Base-by-base conservation (phyloP, 2,329 filamentous ascomycete genomes). In the Trichoderma guizhouense region DNA sequence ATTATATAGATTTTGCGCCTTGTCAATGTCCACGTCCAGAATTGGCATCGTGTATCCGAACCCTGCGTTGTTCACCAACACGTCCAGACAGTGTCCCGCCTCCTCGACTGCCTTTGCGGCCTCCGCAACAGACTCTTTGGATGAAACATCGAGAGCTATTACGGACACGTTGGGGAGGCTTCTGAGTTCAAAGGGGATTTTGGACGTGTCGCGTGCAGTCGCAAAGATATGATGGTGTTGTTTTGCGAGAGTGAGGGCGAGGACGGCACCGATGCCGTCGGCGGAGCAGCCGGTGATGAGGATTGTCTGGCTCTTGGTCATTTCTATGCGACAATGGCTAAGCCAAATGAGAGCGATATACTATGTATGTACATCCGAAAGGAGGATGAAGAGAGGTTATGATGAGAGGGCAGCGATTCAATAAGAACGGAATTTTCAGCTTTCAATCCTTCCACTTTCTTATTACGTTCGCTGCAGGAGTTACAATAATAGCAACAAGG, bases 41-140 rank as follows among this genome's bases (percentile, higher is more conserved):
- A 77, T 67, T 14, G 78, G 78, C 74, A 77, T 77, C 0, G 74
- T 74, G 66, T 78, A 78, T 30, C 73, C 75, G n/a, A 71, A 66
- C 2, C 76, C 77, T 3, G 79, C 78, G 73, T 81, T 81, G 51
- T 81, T 81, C 30, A 81, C 74, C 21, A 81, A 76, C n/a, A 79
- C 69, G 32, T 80, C 77, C 3, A 81, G 72, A 15, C 73, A 74
- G 32, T 58, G 32, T 1, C 61, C 62, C 2, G 57, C 64, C 9
- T 72, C 69, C 28, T 62, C 58, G 4, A 76, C 71, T 11, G n/a
- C 36, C 12, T 70, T 69, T 14, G 72, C 73, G 15, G 74, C 73
- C 21, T 73, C 74, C 1, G 70, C 73, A 36, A 82, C 76, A 21
- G 77, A 78, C 5, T 74, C 71, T 1, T 51, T 28, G 7, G 73